Conservation (phyloP, 2,329 filamentous ascomycete species). For the Fusarium liriodendri region DNA sequence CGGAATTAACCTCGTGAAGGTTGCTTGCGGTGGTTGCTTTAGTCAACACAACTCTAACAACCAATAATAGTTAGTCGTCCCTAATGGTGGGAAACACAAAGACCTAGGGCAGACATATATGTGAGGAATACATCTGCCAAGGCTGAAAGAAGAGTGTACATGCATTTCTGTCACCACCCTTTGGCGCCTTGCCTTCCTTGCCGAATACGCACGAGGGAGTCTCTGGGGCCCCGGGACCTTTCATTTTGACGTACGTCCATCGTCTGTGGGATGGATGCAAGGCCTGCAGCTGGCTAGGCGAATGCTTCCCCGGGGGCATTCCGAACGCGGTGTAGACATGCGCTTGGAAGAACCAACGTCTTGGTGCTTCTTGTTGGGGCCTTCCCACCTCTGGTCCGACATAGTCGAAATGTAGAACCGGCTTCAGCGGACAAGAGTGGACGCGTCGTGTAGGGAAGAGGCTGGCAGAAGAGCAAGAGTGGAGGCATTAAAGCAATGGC, state of each 20-base stretch:
- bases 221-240: neutral
- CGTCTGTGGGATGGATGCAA: neutral
- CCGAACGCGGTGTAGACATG: neutral
- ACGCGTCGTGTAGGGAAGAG: neutral
- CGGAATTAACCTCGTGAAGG: neutral
- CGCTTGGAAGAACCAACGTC: neutral
- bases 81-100: neutral
- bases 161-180: neutral
- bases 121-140: neutral
- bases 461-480: neutral
- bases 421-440: neutral
- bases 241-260: neutral
- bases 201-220: neutral
- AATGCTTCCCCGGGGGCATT: neutral
- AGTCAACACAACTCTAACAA: neutral
- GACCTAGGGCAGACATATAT: neutral
- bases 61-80: neutral
- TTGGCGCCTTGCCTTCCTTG: neutral
- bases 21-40: neutral
- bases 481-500: neutral
- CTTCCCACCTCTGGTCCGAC: neutral
- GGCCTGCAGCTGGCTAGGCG: neutral
- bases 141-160: neutral
- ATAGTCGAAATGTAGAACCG: neutral
- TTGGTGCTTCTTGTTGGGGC: neutral